These are phyloP conservation scores for Thinopyrum elongatum DNA, from an alignment of 176 grass and related monocot genomes.

Conservation along the genomic window DNA sequence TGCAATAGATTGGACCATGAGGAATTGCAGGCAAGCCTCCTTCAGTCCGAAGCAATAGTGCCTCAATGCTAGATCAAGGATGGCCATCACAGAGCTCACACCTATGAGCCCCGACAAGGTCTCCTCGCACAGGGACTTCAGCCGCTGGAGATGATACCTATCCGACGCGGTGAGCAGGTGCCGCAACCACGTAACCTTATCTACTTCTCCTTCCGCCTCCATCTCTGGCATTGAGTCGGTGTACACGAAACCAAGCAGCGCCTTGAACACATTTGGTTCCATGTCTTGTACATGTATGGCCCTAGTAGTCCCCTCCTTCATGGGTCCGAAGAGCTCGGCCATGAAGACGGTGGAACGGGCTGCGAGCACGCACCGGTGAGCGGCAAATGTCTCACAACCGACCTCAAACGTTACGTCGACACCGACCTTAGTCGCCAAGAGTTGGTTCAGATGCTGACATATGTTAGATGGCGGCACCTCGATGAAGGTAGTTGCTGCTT, in stretches of 20 bases:
- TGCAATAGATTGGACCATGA: no score
- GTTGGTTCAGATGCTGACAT: constrained; percentile 6
- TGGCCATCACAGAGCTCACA: not conserved
- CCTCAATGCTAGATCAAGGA: not conserved
- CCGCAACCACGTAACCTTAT: not conserved
- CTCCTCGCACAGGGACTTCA: constrained; percentile 35
- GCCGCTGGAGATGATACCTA: constrained; percentile 25
- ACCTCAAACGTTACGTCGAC: constrained; percentile 34
- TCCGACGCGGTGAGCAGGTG: not conserved
- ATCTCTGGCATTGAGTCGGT: not conserved
- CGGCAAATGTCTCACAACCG: not conserved
- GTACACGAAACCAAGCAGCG: not conserved
- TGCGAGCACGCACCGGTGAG: no score
- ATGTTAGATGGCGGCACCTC: not conserved
- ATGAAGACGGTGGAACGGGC: not conserved
- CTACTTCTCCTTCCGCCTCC: not conserved
- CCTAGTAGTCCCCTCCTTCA: constrained; percentile 23
- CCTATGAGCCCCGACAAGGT: not conserved
- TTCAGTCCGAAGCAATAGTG: no score
- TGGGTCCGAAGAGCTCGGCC: constrained; percentile 8
- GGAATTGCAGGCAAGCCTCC: no score
- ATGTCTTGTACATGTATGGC: constrained; percentile 38
- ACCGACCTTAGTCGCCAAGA: not conserved
- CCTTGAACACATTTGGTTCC: constrained; percentile 31
- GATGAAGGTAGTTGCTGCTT: not conserved